A percentile compares a stretch with the other conserved stretches of the same genome.
Conservation (phyloP, 139 green algal genomes). For the Chlamydomonas incerta region DNA sequence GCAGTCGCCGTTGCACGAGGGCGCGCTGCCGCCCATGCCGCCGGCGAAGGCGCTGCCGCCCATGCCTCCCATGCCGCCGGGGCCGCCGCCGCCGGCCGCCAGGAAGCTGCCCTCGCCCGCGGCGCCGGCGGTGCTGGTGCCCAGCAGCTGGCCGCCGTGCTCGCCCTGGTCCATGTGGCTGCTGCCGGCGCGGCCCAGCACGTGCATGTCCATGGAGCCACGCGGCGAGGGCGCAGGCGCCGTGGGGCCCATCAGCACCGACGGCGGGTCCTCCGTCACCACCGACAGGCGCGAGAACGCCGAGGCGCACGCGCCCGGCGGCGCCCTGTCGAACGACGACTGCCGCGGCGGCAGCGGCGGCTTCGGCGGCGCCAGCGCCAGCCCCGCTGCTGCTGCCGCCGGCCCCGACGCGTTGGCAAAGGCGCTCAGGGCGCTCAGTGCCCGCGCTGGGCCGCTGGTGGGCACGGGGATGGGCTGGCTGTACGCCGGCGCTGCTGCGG, state of each 20-base stretch:
- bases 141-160: conserved; percentile 1
- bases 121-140: background rate
- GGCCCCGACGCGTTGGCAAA: background rate
- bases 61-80: background rate
- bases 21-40: background rate
- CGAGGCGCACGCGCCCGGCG: background rate
- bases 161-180: background rate
- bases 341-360: conserved; percentile 28
- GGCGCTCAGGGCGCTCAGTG: background rate
- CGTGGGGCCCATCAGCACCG: conserved; percentile 2
- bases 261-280: conserved; percentile 23
- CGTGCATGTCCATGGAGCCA: conserved; percentile 35
- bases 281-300: conserved; percentile 10
- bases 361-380: background rate
- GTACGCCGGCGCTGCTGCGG: background rate
- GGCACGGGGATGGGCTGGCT: conserved; percentile 28
- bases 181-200: conserved; percentile 6
- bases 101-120: background rate
- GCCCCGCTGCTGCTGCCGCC: background rate
- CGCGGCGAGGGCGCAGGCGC: conserved; percentile 24
- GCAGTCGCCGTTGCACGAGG: conserved; percentile 21
- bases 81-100: background rate
- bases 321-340: background rate
- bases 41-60: too few relatives aligned
- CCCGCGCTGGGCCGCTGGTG: background rate